Evolutionary conservation across 345 rosid genomes (phyloP).

Genomic region (Sapria himalayana): DNA sequence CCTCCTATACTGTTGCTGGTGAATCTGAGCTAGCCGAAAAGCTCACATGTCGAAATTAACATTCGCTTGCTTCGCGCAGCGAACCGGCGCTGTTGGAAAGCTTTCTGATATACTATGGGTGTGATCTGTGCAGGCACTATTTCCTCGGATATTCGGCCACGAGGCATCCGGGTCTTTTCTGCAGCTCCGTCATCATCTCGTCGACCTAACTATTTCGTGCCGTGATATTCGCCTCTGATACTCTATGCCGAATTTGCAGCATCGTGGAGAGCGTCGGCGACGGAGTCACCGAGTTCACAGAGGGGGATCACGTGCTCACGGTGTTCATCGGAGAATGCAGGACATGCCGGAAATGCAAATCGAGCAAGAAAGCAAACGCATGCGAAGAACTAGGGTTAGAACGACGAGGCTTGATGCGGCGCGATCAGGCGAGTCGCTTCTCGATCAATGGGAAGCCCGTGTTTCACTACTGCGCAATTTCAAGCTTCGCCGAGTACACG

Average conservation of each 20-base stretch:
- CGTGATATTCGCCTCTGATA: too few relatives aligned
- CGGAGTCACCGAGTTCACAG: slow-evolving; percentile 53
- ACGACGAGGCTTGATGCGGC: slow-evolving; percentile 76
- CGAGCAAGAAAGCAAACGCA: slow-evolving; percentile 63
- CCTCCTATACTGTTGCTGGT: too few relatives aligned
- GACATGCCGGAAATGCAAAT: slow-evolving; percentile 46
- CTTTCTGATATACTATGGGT: too few relatives aligned
- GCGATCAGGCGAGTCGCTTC: slow-evolving; percentile 56
- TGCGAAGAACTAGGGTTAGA: slow-evolving; percentile 77
- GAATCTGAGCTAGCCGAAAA: too few relatives aligned
- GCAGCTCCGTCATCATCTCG: slow-evolving; percentile 4
- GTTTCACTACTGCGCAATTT: slow-evolving; percentile 77
- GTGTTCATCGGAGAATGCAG: slow-evolving; percentile 73
- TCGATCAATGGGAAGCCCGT: slow-evolving; percentile 53
- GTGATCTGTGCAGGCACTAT: slow-evolving; percentile 45
- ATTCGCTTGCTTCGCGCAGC: too few relatives aligned
- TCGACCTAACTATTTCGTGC: too few relatives aligned
- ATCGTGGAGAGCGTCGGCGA: slow-evolving; percentile 69
- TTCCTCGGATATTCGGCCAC: slow-evolving; percentile 88
- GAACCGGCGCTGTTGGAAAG: too few relatives aligned
- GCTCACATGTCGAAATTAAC: too few relatives aligned
- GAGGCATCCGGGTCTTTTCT: slow-evolving; percentile 73
- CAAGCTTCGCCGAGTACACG: slow-evolving; percentile 84
- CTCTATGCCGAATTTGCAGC: slow-evolving; percentile 21
- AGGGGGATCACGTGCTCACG: slow-evolving; percentile 77